These are phyloP conservation scores for Plasmodium blacklocki DNA, from an alignment of 169 alveolate genomes.

Conservation along the genomic window DNA sequence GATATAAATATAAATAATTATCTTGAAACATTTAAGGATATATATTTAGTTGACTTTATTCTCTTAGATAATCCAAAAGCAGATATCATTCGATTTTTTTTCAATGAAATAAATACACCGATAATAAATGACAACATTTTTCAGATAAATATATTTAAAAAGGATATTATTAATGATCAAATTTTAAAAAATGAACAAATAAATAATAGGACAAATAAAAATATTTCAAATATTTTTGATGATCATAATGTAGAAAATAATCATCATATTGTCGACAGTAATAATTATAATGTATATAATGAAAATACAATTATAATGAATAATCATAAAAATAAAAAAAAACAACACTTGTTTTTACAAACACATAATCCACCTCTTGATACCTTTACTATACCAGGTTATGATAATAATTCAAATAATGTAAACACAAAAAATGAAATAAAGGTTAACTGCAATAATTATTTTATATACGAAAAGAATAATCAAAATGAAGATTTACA, in stretches of 20 bases:
- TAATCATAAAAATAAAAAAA: neutral
- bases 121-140: slow-evolving; percentile 71
- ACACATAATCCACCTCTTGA: neutral
- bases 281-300: neutral
- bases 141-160: slow-evolving; percentile 32
- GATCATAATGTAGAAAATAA: neutral
- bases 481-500: neutral
- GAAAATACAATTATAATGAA: neutral
- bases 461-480: slow-evolving; percentile 21
- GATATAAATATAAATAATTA: neutral
- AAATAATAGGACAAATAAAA: neutral
- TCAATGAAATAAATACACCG: slow-evolving; percentile 69
- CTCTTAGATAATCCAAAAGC: slow-evolving; percentile 49
- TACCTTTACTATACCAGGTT: slow-evolving; percentile 61
- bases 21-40: slow-evolving; percentile 14
- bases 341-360: neutral
- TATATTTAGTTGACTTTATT: slow-evolving; percentile 47
- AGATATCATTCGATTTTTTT: slow-evolving; percentile 46
- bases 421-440: neutral
- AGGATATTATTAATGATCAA: slow-evolving; percentile 28
- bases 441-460: slow-evolving; percentile 16
- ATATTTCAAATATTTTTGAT: neutral
- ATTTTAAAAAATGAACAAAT: slow-evolving; percentile 1
- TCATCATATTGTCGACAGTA: neutral
- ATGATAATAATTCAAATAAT: neutral